Conservation (phyloP, 73 alveolate species). For the Durusdinium trenchii region DNA sequence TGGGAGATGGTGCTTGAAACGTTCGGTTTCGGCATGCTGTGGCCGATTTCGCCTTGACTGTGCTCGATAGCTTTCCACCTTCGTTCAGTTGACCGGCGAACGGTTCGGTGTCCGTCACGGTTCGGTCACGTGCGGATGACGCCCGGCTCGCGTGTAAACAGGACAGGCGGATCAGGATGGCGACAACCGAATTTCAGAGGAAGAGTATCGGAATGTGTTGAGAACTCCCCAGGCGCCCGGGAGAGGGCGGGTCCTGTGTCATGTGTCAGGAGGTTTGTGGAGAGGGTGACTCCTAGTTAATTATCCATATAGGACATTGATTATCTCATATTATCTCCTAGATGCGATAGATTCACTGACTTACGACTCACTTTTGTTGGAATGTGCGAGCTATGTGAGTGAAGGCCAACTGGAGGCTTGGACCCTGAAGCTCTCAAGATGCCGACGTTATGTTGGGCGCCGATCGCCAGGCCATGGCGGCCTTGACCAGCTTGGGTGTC, state of each 20-base stretch:
- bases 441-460: background rate
- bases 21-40: background rate
- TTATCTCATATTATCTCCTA: too few relatives aligned
- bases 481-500: slow-evolving; percentile 84
- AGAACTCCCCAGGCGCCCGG: slow-evolving; percentile 63
- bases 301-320: too few relatives aligned
- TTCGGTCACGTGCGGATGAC: background rate
- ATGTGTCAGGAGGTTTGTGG: too few relatives aligned
- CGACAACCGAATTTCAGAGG: slow-evolving; percentile 82
- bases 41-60: background rate
- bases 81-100: background rate
- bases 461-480: slow-evolving; percentile 73
- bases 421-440: background rate
- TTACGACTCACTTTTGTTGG: too few relatives aligned
- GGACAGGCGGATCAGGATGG: slow-evolving; percentile 95
- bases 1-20: background rate
- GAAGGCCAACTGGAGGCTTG: too few relatives aligned
- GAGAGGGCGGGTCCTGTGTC: too few relatives aligned
- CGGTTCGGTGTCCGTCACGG: background rate
- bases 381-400: too few relatives aligned
- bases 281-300: too few relatives aligned
- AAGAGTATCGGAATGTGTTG: slow-evolving; percentile 67
- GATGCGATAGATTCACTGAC: too few relatives aligned
- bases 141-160: background rate
- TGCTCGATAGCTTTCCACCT: background rate